Evolutionary conservation across 768 basidiomycete species (phyloP), one percentile per base, ranked within the genome.

Genomic region (Leccinum variicolor): DNA sequence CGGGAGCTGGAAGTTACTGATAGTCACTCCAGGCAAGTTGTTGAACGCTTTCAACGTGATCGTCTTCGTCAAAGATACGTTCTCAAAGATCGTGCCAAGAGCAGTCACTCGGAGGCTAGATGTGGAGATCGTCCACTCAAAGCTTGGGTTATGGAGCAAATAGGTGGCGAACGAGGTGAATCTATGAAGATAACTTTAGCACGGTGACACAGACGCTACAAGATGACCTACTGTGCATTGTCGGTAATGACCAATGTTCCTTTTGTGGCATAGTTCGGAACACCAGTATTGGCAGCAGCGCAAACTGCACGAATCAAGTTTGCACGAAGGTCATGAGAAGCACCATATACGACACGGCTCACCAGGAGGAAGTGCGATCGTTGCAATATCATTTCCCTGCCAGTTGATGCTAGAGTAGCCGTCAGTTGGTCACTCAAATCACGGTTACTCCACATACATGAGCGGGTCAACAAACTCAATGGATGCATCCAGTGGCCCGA

Each of bases 91-190:
- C 11, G 85, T 87, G 15, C 84, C 85, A 2, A 90, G 78, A 5
- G 89, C 87, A 3, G 76, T 80, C 15, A 90, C 69, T 29, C 84
- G 81, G 50, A 90, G 80, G 43, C 75, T 81, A n/a, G 77, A 59
- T 0, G 88, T 87, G 6, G 85, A 85, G 49, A 90, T 84, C 2
- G 81, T 85, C 88, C 88, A 90, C 5, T 79, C 77, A 62, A 90
- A 90, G 56, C 74, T 77, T 19, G 79, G 77, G 51, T 81, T 84
- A 62, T 89, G 88, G 39, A 89, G 74, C 60, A 89, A 66, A 69
- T 79, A 84, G 1, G 80, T 84, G 0, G 87, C 83, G 64, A 87
- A 90, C 11, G 76, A 72, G 6, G 87, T 86, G 69, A 89, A 89
- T 57, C 83, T 82, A 28, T 4, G 2, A 10, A 50, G 10, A 50